A percentile compares a stretch with the other conserved stretches of the same genome.
Conservation (phyloP, 805 yeast genomes). For the Candida ipomoeae region DNA sequence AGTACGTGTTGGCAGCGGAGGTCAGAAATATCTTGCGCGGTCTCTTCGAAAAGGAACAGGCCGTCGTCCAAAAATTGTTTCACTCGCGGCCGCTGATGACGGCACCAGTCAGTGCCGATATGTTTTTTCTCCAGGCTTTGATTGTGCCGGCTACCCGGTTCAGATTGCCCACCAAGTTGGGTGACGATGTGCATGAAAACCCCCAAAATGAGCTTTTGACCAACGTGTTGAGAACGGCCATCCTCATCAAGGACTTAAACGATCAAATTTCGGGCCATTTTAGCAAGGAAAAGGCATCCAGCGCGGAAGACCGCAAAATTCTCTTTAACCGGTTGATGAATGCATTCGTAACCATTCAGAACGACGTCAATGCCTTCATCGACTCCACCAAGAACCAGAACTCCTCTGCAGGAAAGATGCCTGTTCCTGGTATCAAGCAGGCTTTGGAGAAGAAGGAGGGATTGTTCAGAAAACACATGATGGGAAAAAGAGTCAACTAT, state of each 20-base stretch:
- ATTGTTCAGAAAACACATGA: slow-evolving; percentile 96
- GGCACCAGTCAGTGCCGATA: slow-evolving; percentile 58
- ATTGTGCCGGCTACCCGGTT: slow-evolving; percentile 96
- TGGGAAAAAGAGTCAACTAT: slow-evolving; percentile 99
- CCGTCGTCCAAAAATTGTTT: slow-evolving; percentile 67
- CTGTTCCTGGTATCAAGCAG: slow-evolving; percentile 95
- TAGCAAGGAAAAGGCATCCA: slow-evolving; percentile 45
- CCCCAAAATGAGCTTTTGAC: slow-evolving; percentile 85
- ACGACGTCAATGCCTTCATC: slow-evolving; percentile 89
- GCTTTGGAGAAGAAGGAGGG: slow-evolving; percentile 98
- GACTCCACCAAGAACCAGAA: slow-evolving; percentile 88
- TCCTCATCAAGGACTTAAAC: slow-evolving; percentile 82
- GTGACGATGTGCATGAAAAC: slow-evolving; percentile 94
- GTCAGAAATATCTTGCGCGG: slow-evolving; percentile 71
- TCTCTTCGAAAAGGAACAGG: slow-evolving; percentile 71
- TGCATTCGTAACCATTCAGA: slow-evolving; percentile 90
- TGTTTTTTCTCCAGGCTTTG: slow-evolving; percentile 83
- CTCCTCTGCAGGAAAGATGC: slow-evolving; percentile 59
- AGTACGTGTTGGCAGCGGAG: slow-evolving; percentile 85
- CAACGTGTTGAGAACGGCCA: slow-evolving; percentile 71
- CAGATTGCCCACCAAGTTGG: slow-evolving; percentile 93
- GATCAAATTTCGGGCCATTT: slow-evolving; percentile 66
- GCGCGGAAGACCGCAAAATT: slow-evolving; percentile 66
- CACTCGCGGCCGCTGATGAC: slow-evolving; percentile 67
- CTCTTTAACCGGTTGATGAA: slow-evolving; percentile 90